Percentiles rank a stretch among this genome's conserved stretches.
Conservation (phyloP, 768 basidiomycete genomes). For the Lentinula raphanica region DNA sequence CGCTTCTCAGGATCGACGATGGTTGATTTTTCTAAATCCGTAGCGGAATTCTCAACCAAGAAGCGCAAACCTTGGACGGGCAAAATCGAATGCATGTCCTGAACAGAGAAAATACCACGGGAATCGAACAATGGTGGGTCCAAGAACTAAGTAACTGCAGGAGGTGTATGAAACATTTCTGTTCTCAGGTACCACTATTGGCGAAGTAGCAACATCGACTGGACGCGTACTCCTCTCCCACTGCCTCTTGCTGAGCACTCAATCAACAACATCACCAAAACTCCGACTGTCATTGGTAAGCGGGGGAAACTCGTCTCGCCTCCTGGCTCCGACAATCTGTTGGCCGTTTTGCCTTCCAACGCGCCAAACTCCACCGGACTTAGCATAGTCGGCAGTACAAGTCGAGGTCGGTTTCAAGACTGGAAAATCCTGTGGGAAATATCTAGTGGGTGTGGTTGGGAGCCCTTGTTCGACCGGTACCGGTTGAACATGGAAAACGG, state of each 20-base stretch:
- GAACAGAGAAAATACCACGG: slow-evolving; percentile 32
- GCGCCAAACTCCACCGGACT: slow-evolving; percentile 25
- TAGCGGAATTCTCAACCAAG: slow-evolving; percentile 28
- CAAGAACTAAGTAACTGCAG: background rate
- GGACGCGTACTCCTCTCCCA: slow-evolving; percentile 29
- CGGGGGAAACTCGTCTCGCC: slow-evolving; percentile 27
- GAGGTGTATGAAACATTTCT: background rate
- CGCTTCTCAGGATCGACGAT: background rate
- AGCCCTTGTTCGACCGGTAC: slow-evolving; percentile 29
- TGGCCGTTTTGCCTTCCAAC: slow-evolving; percentile 30
- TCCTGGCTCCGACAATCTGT: slow-evolving; percentile 11
- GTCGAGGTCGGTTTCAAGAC: slow-evolving; percentile 25
- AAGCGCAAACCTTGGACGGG: slow-evolving; percentile 25
- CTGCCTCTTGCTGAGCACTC: slow-evolving; percentile 15
- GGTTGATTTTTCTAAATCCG: background rate
- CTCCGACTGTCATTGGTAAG: slow-evolving; percentile 32
- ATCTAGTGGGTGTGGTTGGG: slow-evolving; percentile 23
- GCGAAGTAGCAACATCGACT: slow-evolving; percentile 13
- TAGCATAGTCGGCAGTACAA: slow-evolving; percentile 25
- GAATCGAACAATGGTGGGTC: slow-evolving; percentile 25
- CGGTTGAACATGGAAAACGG: slow-evolving; percentile 13
- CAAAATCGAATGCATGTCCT: slow-evolving; percentile 26
- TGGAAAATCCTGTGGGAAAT: slow-evolving; percentile 27
- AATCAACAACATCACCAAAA: slow-evolving; percentile 28
- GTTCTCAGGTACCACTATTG: slow-evolving; percentile 15